Conservation (phyloP, 805 yeast genomes). For the Kodamaea sagamina region DNA sequence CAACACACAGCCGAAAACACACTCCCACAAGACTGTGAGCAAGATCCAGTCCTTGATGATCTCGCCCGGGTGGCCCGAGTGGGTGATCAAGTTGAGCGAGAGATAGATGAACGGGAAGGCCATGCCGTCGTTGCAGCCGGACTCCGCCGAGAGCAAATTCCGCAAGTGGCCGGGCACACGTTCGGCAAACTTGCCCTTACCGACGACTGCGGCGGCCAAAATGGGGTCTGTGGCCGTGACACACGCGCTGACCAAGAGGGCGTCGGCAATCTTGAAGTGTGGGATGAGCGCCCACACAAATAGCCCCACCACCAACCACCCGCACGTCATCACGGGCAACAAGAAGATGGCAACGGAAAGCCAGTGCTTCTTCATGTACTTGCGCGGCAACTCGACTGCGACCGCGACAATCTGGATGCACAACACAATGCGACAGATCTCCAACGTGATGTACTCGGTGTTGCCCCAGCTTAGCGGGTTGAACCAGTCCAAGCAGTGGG, state of each 20-base stretch:
- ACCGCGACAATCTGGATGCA: slow-evolving; percentile 91
- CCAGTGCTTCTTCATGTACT: slow-evolving; percentile 86
- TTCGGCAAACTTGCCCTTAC: slow-evolving; percentile 88
- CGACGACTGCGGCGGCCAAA: slow-evolving; percentile 92
- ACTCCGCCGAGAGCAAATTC: slow-evolving; percentile 79
- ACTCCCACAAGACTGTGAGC: slow-evolving; percentile 76
- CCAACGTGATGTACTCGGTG: slow-evolving; percentile 77
- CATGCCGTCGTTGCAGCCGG: slow-evolving; percentile 94
- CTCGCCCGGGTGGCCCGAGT: slow-evolving; percentile 62
- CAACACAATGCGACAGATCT: slow-evolving; percentile 77
- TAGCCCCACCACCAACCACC: slow-evolving; percentile 82
- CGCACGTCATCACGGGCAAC: slow-evolving; percentile 85
- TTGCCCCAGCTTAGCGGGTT: slow-evolving; percentile 85
- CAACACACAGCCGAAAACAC: slow-evolving; percentile 72
- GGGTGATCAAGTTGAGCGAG: slow-evolving; percentile 66
- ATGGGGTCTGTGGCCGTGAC: slow-evolving; percentile 96
- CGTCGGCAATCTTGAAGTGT: slow-evolving; percentile 66
- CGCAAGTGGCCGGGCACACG: slow-evolving; percentile 93
- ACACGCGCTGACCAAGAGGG: slow-evolving; percentile 78
- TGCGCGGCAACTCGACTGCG: slow-evolving; percentile 89
- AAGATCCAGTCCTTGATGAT: slow-evolving; percentile 81
- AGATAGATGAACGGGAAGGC: slow-evolving; percentile 87
- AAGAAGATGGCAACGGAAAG: slow-evolving; percentile 69
- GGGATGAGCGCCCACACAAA: slow-evolving; percentile 81
- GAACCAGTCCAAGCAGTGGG: slow-evolving; percentile 83